phyloP scores from a whole-genome alignment of 768 basidiomycete species.

The Coprinopsis sp. region DNA sequence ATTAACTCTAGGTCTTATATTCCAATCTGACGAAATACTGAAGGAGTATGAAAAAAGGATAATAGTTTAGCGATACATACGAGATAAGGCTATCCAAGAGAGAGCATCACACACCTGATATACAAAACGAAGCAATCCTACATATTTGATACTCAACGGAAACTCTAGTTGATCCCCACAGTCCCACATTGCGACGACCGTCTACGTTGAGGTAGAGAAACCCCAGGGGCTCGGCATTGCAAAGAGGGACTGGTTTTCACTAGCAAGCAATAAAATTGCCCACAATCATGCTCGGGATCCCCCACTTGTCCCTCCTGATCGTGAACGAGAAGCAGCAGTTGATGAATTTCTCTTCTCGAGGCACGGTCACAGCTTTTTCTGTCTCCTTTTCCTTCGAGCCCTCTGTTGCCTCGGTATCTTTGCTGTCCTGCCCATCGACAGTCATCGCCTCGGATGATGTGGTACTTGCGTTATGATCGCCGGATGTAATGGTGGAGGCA shows the following conservation, averaged over 20 bases:
- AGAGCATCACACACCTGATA: too few relatives aligned
- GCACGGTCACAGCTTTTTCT: constrained; percentile 30
- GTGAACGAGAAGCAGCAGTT: constrained; percentile 92
- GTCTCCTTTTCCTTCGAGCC: constrained; percentile 17
- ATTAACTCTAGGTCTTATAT: too few relatives aligned
- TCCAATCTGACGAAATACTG: too few relatives aligned
- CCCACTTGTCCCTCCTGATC: constrained; percentile 78
- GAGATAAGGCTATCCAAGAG: too few relatives aligned
- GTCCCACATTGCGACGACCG: too few relatives aligned
- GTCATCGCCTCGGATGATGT: constrained; percentile 18
- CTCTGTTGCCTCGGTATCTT: constrained; percentile 19
- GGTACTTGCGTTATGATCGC: too few relatives aligned
- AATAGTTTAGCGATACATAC: too few relatives aligned
- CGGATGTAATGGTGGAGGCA: too few relatives aligned
- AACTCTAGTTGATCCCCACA: too few relatives aligned
- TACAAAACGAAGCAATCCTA: too few relatives aligned
- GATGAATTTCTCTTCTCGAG: constrained; percentile 77
- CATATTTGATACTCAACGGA: too few relatives aligned
- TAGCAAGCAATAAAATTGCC: constrained; percentile 81
- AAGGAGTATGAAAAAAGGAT: too few relatives aligned
- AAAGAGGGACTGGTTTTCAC: background rate
- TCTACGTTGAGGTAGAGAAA: background rate
- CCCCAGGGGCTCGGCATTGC: background rate
- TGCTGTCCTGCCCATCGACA: constrained; percentile 23
- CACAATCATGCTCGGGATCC: constrained; percentile 86